Evolutionary conservation across 208 protist genomes (phyloP).

Genomic region (Novymonas esmeraldas): DNA sequence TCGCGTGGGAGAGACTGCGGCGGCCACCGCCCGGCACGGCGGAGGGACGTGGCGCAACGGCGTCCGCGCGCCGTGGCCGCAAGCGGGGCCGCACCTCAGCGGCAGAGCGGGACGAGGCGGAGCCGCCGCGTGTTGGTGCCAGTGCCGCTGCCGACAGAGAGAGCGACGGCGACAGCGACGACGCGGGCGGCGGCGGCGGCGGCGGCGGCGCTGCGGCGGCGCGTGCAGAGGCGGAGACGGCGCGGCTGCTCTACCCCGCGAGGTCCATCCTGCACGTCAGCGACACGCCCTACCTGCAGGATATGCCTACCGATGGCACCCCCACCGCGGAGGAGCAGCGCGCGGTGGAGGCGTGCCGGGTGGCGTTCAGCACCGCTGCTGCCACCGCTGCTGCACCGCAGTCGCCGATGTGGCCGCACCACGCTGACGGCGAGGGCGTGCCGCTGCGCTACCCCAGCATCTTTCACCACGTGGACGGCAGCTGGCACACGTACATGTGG

Average conservation of each 20-base stretch:
- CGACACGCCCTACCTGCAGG: constrained; percentile 25
- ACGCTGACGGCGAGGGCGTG: neutral
- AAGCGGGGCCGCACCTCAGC: constrained; percentile 18
- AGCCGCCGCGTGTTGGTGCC: constrained; percentile 16
- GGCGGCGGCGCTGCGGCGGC: constrained; percentile 22
- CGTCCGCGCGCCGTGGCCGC: neutral
- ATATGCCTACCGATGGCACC: constrained; percentile 46
- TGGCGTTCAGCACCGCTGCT: constrained; percentile 4
- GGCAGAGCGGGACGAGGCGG: neutral
- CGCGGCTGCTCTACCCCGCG: constrained; percentile 45
- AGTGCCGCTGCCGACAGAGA: constrained; percentile 5
- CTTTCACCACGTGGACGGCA: constrained; percentile 87
- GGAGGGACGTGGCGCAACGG: neutral
- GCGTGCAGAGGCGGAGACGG: constrained; percentile 17
- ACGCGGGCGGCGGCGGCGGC: constrained; percentile 12
- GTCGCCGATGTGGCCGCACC: neutral
- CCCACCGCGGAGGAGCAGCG: constrained; percentile 37
- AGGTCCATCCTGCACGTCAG: constrained; percentile 21
- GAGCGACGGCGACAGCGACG: neutral
- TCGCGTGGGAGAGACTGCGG: constrained; percentile 12
- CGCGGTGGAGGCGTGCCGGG: constrained; percentile 24
- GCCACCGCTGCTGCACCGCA: constrained; percentile 6
- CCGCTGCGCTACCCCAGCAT: constrained; percentile 69
- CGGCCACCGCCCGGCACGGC: neutral
- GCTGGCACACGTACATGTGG: constrained; percentile 84